phyloP scores from a whole-genome alignment of 2,329 filamentous ascomycete genomes.

The Xylariales sp. region DNA sequence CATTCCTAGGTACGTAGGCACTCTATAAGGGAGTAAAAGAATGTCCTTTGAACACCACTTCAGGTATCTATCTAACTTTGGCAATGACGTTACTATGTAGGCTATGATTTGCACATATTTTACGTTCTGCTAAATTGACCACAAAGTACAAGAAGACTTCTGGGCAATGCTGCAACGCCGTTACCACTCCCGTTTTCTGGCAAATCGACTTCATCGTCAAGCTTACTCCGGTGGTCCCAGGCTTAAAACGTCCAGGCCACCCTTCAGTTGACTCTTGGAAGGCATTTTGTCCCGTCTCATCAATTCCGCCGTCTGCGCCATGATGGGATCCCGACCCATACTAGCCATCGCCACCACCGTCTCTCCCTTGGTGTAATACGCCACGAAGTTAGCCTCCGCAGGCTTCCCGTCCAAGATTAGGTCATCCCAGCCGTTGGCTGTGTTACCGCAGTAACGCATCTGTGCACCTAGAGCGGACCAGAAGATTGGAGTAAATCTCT shows the following conservation, averaged over 20 bases:
- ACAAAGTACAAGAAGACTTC: too few species aligned
- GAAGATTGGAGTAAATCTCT: slow-evolving; percentile 87
- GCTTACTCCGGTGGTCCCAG: slow-evolving; percentile 30
- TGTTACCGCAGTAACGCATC: slow-evolving; percentile 90
- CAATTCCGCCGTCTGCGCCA: slow-evolving; percentile 77
- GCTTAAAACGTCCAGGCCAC: slow-evolving; percentile 50
- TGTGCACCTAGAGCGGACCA: slow-evolving; percentile 92
- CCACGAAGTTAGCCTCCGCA: slow-evolving; percentile 75
- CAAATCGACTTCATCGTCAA: too few species aligned
- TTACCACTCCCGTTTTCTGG: background rate
- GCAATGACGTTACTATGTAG: too few species aligned
- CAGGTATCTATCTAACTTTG: too few species aligned
- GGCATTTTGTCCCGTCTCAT: slow-evolving; percentile 83
- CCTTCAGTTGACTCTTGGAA: slow-evolving; percentile 68
- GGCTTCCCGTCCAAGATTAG: slow-evolving; percentile 73
- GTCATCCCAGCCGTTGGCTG: slow-evolving; percentile 77
- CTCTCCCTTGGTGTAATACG: slow-evolving; percentile 84
- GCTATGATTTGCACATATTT: too few species aligned
- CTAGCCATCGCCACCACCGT: slow-evolving; percentile 84
- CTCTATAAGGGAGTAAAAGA: too few species aligned
- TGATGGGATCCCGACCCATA: slow-evolving; percentile 85
- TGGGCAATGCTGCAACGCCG: background rate
- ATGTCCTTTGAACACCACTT: too few species aligned
- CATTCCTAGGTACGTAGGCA: too few species aligned
- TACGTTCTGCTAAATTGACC: too few species aligned